These are phyloP conservation scores for Lactarius sp. DNA, from an alignment of 768 basidiomycete species.

Conservation along the genomic window DNA sequence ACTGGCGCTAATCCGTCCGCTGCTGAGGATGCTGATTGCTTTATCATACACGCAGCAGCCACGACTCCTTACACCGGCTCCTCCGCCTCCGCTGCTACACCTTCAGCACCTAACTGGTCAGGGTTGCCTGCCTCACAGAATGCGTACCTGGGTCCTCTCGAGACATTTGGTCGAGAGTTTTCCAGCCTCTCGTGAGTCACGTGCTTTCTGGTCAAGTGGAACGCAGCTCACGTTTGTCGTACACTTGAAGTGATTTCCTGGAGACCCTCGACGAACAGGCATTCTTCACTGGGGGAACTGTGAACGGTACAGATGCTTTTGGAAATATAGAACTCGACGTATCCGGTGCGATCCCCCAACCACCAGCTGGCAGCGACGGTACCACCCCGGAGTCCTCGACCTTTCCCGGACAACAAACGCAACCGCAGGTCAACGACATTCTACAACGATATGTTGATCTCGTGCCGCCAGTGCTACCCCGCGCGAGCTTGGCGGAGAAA, in stretches of 20 bases:
- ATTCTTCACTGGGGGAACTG: conserved; percentile 58
- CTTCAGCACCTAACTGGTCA: conserved; percentile 47
- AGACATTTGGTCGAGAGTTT: conserved; percentile 76
- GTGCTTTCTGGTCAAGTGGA: not conserved
- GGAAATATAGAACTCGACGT: conserved; percentile 29
- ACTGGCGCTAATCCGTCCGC: not conserved
- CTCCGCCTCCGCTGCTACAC: conserved; percentile 25
- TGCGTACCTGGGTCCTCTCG: conserved; percentile 64
- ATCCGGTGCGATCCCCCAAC: conserved; percentile 13
- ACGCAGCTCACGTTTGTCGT: not conserved
- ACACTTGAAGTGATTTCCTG: conserved; percentile 66
- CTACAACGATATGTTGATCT: conserved; percentile 36
- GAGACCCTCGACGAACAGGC: conserved; percentile 82
- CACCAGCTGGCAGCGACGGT: not conserved
- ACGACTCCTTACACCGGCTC: not conserved
- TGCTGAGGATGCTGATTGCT: not conserved
- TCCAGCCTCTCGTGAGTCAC: conserved; percentile 66
- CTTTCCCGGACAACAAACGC: conserved; percentile 24
- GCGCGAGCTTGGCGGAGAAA: conserved; percentile 76
- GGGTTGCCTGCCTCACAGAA: conserved; percentile 42
- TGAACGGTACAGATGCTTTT: conserved; percentile 47
- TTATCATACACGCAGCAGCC: conserved; percentile 24
- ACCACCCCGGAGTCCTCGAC: conserved; percentile 25
- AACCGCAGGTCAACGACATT: conserved; percentile 19
- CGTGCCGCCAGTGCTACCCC: conserved; percentile 53